Base-by-base conservation (phyloP, 768 basidiomycete genomes). In the Rhizopogon vulgaris region DNA sequence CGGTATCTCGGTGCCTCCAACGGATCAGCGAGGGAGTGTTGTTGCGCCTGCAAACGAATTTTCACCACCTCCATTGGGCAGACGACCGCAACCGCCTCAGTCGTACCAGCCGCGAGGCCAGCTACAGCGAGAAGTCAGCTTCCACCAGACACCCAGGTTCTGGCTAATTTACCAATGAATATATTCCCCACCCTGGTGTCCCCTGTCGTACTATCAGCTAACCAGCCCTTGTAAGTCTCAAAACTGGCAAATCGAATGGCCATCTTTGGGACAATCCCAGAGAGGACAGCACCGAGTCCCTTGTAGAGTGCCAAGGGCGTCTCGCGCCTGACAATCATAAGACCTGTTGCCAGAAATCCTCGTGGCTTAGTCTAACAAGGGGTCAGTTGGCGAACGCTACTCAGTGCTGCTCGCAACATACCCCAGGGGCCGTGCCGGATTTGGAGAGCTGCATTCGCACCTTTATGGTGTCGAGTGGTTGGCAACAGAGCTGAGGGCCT, bases 11-110 rank as follows among this genome's bases (percentile, higher is more conserved):
- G 96, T 14, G 82, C 75, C 63, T 99, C 96, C 49, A 95, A 71
- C 34, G 96, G 96, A 69, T 99, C 96, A 6, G 94, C 91, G 43
- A 99, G 77, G 18, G 95, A 98, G 69, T 98, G 96, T 63, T 90
- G 87, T 64, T 99, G 96, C 3, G 96, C 95, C 70, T 99, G 96
- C 61, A 99, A 73, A 25, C 96, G 83, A 64, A 99, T 98, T 77
- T 98, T 98, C 66, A 99, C 90, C 17, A 98, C 96, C 66, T 99
- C 96, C 96, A 99, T 98, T 0, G 96, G 96, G 41, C 90, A 95
- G 10, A 99, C 96, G 41, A 99, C 92, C 14, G 83, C 76, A 15
- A 99, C 82, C 2, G 94, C 96, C 70, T 98, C 96, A 1, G 93
- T 90, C n/a, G 86, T 86, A 24, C 96, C 96, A 4, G 96, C 95